phyloP scores from a whole-genome alignment of 345 rosid genomes.

The Trapa incisa region DNA sequence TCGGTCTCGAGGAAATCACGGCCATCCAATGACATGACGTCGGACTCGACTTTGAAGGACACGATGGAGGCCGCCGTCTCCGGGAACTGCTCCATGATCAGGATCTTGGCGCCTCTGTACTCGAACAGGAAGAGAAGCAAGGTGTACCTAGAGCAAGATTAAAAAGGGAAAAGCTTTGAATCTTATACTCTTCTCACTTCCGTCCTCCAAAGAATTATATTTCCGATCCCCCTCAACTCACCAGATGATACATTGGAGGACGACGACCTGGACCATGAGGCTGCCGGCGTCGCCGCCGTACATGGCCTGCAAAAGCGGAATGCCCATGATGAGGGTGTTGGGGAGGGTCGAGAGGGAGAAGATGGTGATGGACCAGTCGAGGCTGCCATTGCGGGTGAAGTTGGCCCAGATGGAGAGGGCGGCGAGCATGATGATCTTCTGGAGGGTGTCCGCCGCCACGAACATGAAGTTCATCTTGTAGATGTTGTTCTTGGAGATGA shows the following conservation, averaged over 20 bases:
- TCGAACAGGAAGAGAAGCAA: constrained; percentile 29
- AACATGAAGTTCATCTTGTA: constrained; percentile 9
- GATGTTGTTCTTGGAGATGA: constrained; percentile 9
- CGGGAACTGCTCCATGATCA: constrained; percentile 59
- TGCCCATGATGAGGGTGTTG: constrained; percentile 54
- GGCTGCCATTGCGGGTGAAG: constrained; percentile 8
- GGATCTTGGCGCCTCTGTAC: constrained; percentile 35
- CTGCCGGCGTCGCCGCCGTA: constrained; percentile 62
- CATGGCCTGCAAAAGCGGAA: constrained; percentile 85
- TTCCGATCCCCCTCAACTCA: too few relatives aligned
- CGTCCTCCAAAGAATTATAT: too few relatives aligned
- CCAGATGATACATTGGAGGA: constrained; percentile 91
- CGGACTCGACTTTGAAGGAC: constrained; percentile 32
- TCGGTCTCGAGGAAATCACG: constrained; percentile 27
- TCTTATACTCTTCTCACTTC: too few relatives aligned
- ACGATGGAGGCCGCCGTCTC: constrained; percentile 37
- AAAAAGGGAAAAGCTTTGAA: too few relatives aligned
- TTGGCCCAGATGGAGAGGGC: constrained; percentile 4
- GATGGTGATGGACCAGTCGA: constrained; percentile 7
- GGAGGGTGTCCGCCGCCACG: constrained; percentile 8
- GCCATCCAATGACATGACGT: constrained; percentile 26
- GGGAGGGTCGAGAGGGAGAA: constrained; percentile 10
- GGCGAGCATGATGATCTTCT: constrained; percentile 6
- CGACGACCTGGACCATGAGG: constrained; percentile 86
- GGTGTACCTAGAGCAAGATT: constrained; percentile 26